Evolutionary conservation across 2,329 filamentous ascomycete species (phyloP).

Genomic region (Botrytis porri): DNA sequence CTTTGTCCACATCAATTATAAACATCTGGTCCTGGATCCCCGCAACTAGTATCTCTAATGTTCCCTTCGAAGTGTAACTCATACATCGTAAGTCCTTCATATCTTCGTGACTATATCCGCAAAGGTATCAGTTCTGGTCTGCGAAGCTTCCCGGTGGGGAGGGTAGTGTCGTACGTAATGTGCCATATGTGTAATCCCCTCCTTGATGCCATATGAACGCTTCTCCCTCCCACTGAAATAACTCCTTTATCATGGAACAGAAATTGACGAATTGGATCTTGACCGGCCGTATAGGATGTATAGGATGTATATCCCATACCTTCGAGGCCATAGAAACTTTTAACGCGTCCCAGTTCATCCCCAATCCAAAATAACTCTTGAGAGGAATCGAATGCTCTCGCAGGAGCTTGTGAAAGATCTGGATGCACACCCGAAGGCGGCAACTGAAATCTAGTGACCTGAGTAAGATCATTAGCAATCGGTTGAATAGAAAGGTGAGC

Average conservation of each 20-base stretch:
- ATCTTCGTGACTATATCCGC: slow-evolving; percentile 56
- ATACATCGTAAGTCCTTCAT: slow-evolving; percentile 91
- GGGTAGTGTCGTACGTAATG: slow-evolving; percentile 56
- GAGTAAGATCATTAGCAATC: slow-evolving; percentile 34
- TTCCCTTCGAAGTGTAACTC: slow-evolving; percentile 87
- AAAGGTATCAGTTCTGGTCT: slow-evolving; percentile 26
- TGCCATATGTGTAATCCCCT: slow-evolving; percentile 87
- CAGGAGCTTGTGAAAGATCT: slow-evolving; percentile 68
- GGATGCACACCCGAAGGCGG: slow-evolving; percentile 72
- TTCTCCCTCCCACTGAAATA: slow-evolving; percentile 75
- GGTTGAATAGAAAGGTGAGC: not conserved
- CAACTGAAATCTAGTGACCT: slow-evolving; percentile 80
- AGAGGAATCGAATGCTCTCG: slow-evolving; percentile 82
- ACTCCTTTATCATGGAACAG: slow-evolving; percentile 90
- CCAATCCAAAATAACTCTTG: slow-evolving; percentile 93
- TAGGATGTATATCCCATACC: slow-evolving; percentile 89
- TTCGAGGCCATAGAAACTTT: slow-evolving; percentile 82
- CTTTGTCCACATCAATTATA: slow-evolving; percentile 66
- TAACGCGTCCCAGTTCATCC: slow-evolving; percentile 81
- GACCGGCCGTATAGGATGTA: slow-evolving; percentile 74
- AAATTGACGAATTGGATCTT: slow-evolving; percentile 82
- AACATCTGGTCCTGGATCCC: slow-evolving; percentile 87
- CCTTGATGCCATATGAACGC: slow-evolving; percentile 84
- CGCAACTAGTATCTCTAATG: slow-evolving; percentile 79
- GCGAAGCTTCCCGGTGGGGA: not conserved